Base-by-base conservation (phyloP, 371 early-diverging fungal genomes). In the Mortierella sp. region DNA sequence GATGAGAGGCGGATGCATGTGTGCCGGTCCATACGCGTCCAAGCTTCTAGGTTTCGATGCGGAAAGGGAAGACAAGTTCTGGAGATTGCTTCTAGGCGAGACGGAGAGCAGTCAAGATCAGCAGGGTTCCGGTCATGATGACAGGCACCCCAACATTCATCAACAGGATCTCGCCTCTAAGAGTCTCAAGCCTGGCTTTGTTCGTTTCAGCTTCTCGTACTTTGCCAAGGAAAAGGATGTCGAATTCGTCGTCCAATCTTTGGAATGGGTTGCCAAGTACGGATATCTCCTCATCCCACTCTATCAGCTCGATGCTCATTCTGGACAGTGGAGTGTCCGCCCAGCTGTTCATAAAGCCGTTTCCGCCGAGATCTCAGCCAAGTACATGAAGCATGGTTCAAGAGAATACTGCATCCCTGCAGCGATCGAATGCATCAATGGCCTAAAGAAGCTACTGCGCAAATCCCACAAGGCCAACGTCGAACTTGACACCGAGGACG, bases 1-100 rank as follows among this genome's bases (percentile, higher is more conserved):
- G 59, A 72, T 72, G 72, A n/a, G 67, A 23, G 67, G 72, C 14
- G 72, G 67, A 6, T 62, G 72, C 47, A 72, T 66, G 67, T 66
- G 62, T 26, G 67, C 72, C 1, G 72, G 67, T 0, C 72, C 72
- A 13, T 66, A 71, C 28, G 71, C 66, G 13, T 65, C 61, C 3
- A 52, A 71, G 23, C 45, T 71, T 1, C 48, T 71, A 4, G 26
- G 51, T n/a, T 55, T 61, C 34, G 65, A 65, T 55, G 56, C 60
- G 13, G 61, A 49, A 18, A 59, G 39, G 50, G 71, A 71, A n/a
- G 30, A n/a, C 14, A 43, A 47, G 26, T 65, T 71, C 34, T 71
- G 72, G 72, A 65, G 48, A 26, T 41, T 71, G n/a, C 41, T 71
- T 24, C 8, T 65, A 21, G 71, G 71, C 14, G 54, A 64, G 16